Evolutionary conservation across 192 early-diverging fungal genomes (phyloP), one percentile per base, ranked within the genome.

Genomic region (Geranomyces michiganensis): DNA sequence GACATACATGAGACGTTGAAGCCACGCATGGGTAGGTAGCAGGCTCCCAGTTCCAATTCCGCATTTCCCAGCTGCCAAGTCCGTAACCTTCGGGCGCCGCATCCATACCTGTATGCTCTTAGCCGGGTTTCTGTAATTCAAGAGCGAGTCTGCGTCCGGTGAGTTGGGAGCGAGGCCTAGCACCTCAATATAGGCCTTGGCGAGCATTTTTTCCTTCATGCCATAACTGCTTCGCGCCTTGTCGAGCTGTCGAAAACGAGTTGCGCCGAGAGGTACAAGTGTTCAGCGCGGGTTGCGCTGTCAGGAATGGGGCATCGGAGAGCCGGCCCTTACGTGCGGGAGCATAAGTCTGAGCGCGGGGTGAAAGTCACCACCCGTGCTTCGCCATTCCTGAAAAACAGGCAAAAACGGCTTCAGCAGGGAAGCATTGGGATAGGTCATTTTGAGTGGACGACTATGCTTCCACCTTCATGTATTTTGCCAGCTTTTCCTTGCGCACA

Each of bases 131-230:
- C 92, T 93, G 84, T 90, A 95, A 17, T 91, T 91, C 8, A 91
- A 87, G 0, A 96, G 89, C 21, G 89, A 87, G 36, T 82, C 44
- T 30, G 86, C 91, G 44, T 88, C 83, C 15, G 83, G 77, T 1
- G 92, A 92, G 12, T 80, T 80, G 19, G 49, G 58, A 17, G 75
- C 69, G 26, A 94, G 77, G 29, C 87, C 85, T 43, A 94, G 72
- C 22, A 79, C 83, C 30, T 82, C 74, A 26, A 87, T 81, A 53
- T 92, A 92, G 15, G 82, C 53, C 48, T 85, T 85, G 5, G 89
- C 91, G 66, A 93, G 79, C 31, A 77, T 82, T 58, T 74, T 75
- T 44, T 92, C 88, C 67, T 92, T 92, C 67, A 93, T 76, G 19
- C 85, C 81, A 72, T 92, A 91, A 14, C 76, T 76, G 0, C 79